Evolutionary conservation across 225 moss, liverwort and hornwort species (phyloP).

Genomic region (Physcomitrellopsis africana): DNA sequence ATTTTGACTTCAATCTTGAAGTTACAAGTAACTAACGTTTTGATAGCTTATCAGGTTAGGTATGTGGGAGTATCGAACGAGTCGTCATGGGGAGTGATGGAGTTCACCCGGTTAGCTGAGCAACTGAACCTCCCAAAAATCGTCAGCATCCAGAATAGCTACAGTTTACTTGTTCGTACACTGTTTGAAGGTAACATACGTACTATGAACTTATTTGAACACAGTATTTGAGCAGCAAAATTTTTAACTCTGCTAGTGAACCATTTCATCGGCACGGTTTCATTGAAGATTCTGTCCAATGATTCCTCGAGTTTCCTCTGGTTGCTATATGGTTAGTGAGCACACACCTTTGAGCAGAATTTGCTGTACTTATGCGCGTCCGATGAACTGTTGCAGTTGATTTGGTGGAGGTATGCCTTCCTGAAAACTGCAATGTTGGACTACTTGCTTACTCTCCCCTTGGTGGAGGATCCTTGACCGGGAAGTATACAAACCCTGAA

Average conservation of each 20-base stretch:
- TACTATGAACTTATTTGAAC: not conserved
- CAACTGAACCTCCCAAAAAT: conserved; percentile 82
- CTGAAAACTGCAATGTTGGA: conserved; percentile 71
- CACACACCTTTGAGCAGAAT: not conserved
- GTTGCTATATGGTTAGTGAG: not conserved
- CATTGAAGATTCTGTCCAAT: not conserved
- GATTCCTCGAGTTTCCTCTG: too few species aligned
- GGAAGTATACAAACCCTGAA: conserved; percentile 59
- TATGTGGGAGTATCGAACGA: conserved; percentile 95
- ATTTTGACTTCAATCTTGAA: not conserved
- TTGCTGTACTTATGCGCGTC: conserved; percentile 13
- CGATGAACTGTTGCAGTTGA: conserved; percentile 50
- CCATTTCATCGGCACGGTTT: not conserved
- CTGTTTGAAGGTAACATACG: conserved; percentile 64
- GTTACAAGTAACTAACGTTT: conserved; percentile 10
- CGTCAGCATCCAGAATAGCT: conserved; percentile 88
- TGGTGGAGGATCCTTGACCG: conserved; percentile 73
- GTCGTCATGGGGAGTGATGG: conserved; percentile 88
- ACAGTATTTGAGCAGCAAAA: not conserved
- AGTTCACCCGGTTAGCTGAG: conserved; percentile 70
- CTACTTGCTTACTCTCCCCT: conserved; percentile 87
- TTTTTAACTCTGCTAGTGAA: not conserved
- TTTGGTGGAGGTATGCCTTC: conserved; percentile 83
- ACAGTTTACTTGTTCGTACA: conserved; percentile 58
- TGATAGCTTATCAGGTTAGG: conserved; percentile 61